Evolutionary conservation across 495 filamentous ascomycete genomes (phyloP).

Genomic region (Podospora appendiculata): DNA sequence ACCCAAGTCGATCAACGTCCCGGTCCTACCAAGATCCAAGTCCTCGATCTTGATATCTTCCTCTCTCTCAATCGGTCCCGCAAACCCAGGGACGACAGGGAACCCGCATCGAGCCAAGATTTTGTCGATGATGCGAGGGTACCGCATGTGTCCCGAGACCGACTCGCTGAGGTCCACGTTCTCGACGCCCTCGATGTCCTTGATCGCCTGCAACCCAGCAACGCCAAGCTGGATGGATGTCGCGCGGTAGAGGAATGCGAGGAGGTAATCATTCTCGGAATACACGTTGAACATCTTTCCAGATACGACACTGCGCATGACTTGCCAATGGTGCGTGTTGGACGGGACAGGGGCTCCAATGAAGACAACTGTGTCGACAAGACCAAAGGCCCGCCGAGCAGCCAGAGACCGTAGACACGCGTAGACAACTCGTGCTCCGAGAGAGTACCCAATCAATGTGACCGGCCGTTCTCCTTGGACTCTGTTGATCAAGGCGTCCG

Average conservation of each 20-base stretch:
- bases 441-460: constrained; percentile 74
- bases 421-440: constrained; percentile 78
- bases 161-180: constrained; percentile 68
- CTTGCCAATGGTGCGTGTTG: constrained; percentile 54
- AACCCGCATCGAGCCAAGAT: constrained; percentile 64
- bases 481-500: constrained; percentile 75
- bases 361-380: constrained; percentile 72
- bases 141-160: constrained; percentile 65
- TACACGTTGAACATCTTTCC: constrained; percentile 72
- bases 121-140: constrained; percentile 59
- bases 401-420: constrained; percentile 64
- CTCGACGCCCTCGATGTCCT: constrained; percentile 58
- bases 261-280: constrained; percentile 67
- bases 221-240: constrained; percentile 70
- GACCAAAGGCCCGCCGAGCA: constrained; percentile 62
- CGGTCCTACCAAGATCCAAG: constrained; percentile 17
- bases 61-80: constrained; percentile 49
- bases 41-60: constrained; percentile 34
- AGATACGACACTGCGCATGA: constrained; percentile 62
- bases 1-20: constrained; percentile 42
- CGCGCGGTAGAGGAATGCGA: constrained; percentile 71
- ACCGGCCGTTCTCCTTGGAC: constrained; percentile 82
- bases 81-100: constrained; percentile 48
- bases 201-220: constrained; percentile 62
- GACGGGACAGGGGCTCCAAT: constrained; percentile 76